Base-by-base conservation (phyloP, 495 filamentous ascomycete species). In the Aspergillus cavernicola region DNA sequence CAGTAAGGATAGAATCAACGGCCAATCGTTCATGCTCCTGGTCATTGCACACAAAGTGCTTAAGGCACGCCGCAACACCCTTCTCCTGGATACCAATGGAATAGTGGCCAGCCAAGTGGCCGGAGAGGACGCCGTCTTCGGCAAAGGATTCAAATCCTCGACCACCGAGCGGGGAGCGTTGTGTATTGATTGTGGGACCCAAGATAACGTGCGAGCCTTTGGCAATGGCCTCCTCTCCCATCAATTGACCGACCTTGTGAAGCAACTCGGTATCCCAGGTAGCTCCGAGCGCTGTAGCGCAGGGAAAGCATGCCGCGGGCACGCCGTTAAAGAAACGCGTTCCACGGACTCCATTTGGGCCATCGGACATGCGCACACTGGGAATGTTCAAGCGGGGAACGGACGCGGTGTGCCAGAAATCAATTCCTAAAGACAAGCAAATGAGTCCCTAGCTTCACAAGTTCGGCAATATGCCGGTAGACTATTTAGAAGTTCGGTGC, bases 31-130 rank as follows among this genome's bases (percentile, higher is more conserved):
- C 80, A 51, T 87, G 82, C 60, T 92, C 88, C 61, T 87, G 84
- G 60, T 91, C 88, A 64, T 91, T 92, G 56, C 81, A 85, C n/a
- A 87, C 82, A 60, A 88, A 92, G 62, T 92, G 88, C 74, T 91
- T 92, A 42, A 89, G 70, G 1, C 85, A 87, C 0, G 87, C 84
- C 19, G 80, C 81, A 19, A 91, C 80, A 3, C 85, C 85, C 32
- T 80, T 85, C 28, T 76, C 77, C 64, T 92, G 85, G 33, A 92
- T 79, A 10, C 87, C 86, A 56, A 81, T 82, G 53, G 84, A 80
- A 26, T 86, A 72, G 36, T 82, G 70, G 0, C 84, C 86, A 16
- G 88, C 86, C 19, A 86, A 69, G 5, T 76, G 75, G 0, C 88
- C 88, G 4, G 86, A 80, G 2, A 92, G 74, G 8, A 86, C 71